Base-by-base conservation (phyloP, 371 early-diverging fungal species). In the Aphelidium insulamus region DNA sequence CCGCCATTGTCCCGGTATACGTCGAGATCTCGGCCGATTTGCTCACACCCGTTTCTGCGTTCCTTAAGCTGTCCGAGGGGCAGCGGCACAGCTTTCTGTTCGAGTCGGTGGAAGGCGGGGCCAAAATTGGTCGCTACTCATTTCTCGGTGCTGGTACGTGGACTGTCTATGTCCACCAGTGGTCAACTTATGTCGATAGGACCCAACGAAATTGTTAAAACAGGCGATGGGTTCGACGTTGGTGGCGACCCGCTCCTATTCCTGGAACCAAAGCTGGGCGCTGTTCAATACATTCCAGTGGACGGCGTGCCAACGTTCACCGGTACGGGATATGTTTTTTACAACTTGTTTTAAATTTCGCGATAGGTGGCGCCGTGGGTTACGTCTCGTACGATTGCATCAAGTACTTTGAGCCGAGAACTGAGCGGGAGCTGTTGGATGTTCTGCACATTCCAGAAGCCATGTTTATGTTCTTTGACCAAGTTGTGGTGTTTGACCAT, bases 371-470 rank as follows among this genome's bases (percentile, higher is more conserved):
- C 21, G 95, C 92, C 12, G 76, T 95, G 24, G 95, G 95, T 10
- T 95, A 85, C 51, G 75, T 95, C 32, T 64, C 80, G 12, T 95
- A 84, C 56, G 95, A 95, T 50, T 91, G 92, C 41, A 77, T 84
- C 21, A 73, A 82, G 44, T 78, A 84, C 45, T 95, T 95, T 66
- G 95, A 95, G 54, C 90, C 92, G 2, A 66, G 69, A 26, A 68
- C 77, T 2, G 52, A 62, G 28, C 63, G 70, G 27, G 72, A 76
- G 7, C 44, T 91, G 24, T 49, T 57, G 21, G 91, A 95, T 42
- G 70, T 82, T 6, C 44, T 90, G 9, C 74, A 62, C n/a, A 56
- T 95, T 19, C 92, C 95, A 7, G 95, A 95, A 30, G 69, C 82
- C 23, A 57, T 88, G 15, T 77, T 90, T 37, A 58, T 95, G 68